phyloP scores from a whole-genome alignment of 2,329 filamentous ascomycete genomes.

The Cercospora zeina region DNA sequence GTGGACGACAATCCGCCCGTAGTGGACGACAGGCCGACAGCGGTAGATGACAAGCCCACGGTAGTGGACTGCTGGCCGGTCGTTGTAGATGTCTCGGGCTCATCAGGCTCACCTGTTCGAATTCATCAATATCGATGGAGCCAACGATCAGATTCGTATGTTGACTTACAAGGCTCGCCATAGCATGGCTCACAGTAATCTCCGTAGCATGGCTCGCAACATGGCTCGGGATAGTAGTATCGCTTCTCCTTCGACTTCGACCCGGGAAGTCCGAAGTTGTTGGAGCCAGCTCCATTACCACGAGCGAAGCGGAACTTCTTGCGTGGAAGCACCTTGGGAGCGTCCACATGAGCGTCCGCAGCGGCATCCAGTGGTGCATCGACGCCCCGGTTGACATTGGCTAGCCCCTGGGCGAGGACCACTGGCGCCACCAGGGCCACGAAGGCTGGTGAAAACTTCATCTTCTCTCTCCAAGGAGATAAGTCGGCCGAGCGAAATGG shows the following conservation, averaged over 20 bases:
- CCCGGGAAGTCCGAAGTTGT: background rate
- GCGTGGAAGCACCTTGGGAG: background rate
- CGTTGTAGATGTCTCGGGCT: background rate
- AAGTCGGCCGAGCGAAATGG: background rate
- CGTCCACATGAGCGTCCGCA: too few relatives aligned
- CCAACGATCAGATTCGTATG: background rate
- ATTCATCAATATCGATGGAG: background rate
- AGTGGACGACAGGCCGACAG: background rate
- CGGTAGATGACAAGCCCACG: background rate
- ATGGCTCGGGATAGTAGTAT: background rate
- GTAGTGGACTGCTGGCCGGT: background rate
- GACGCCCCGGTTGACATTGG: background rate
- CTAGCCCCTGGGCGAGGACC: background rate
- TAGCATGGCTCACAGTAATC: background rate
- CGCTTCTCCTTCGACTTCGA: background rate
- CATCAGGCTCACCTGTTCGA: background rate
- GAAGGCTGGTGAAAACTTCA: background rate
- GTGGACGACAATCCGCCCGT: background rate
- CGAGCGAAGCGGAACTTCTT: conserved; percentile 6
- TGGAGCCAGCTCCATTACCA: background rate
- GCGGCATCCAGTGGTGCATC: background rate
- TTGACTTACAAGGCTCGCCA: background rate
- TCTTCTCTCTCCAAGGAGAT: background rate
- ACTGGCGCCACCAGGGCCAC: background rate
- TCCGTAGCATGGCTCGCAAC: background rate